Evolutionary conservation across 148 eudicot species (phyloP).

Genomic region (Fagopyrum esculentum): DNA sequence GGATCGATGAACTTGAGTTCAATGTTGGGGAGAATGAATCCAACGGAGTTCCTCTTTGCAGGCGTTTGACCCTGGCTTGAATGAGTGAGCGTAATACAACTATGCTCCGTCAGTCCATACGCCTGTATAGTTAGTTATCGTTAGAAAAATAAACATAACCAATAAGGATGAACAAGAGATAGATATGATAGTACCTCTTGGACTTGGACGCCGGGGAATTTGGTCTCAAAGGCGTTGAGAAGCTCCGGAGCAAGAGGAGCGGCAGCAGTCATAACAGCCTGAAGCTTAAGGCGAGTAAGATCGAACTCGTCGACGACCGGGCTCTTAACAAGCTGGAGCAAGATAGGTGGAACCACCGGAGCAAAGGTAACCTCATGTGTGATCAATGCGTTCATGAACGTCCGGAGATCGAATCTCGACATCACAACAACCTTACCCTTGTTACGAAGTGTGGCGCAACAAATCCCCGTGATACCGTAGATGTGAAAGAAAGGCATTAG

Average conservation of each 20-base stretch:
- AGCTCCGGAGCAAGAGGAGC: constrained; percentile 96
- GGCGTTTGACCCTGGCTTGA: constrained; percentile 46
- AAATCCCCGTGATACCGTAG: constrained; percentile 77
- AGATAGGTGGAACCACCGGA: constrained; percentile 87
- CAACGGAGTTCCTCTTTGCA: constrained; percentile 85
- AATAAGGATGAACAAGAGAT: too few species aligned
- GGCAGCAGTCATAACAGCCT: constrained; percentile 90
- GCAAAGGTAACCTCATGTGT: constrained; percentile 67
- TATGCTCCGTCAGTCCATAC: constrained; percentile 95
- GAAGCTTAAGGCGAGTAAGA: constrained; percentile 52
- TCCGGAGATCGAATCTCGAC: constrained; percentile 64
- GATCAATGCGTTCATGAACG: constrained; percentile 49
- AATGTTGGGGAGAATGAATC: constrained; percentile 78
- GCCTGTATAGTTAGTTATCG: constrained; percentile 32
- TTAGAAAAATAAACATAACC: too few species aligned
- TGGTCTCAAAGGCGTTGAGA: constrained; percentile 55
- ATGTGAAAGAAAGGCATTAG: constrained; percentile 94
- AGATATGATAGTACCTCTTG: constrained; percentile 46
- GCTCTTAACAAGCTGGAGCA: constrained; percentile 61
- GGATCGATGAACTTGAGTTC: constrained; percentile 87
- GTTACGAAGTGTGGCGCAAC: constrained; percentile 74
- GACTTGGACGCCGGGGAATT: constrained; percentile 72
- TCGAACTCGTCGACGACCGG: constrained; percentile 72
- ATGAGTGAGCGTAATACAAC: constrained; percentile 85
- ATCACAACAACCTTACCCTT: constrained; percentile 94